Evolutionary conservation across 805 yeast genomes (phyloP), one percentile per base, ranked within the genome.

Genomic region (Barnettozyma botsteinii): DNA sequence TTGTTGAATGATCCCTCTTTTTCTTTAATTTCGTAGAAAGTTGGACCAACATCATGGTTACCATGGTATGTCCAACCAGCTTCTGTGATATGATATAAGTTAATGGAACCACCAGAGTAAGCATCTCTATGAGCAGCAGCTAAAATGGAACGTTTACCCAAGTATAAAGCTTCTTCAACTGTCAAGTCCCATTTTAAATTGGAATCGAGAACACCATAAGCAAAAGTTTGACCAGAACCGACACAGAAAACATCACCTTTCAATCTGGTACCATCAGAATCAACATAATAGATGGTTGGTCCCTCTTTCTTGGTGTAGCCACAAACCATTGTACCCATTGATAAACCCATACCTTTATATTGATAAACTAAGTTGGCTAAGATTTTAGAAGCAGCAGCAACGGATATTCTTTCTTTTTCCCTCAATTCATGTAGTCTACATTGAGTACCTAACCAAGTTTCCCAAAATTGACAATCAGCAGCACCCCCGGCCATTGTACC

Each of bases 401-500:
- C 98, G 5, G 93, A 79, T 50, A 93, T 93, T 55, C 98, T 77
- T 66, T 88, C 91, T 66, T 91, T 89, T 62, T 91, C 93, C 60
- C 96, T 77, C 56, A 93, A 73, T 64, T 93, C 98, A 63, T 89
- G 95, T 55, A 93, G 67, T 57, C 98, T 73, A 69, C 98, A 91
- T 66, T 93, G 97, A 14, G 95, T 71, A 47, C 98, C 98, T 45
- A 93, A 74, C 98, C 98, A 93, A 27, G 97, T 86, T 67, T 93
- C 98, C 98, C 98, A 93, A 66, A 73, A 93, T 64, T 93, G 98
- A 72, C 98, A 93, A 67, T 93, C 98, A 24, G 98, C 98, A 36
- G 98, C 98, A 70, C 98, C 98, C 67, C 98, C 98, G 25, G 98
- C 98, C 96, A 93, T 81, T 17, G 98, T 93, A 50, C 98, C 98